Evolutionary conservation across 305 asterid species (phyloP).

Genomic region (Fraxinus nigra): DNA sequence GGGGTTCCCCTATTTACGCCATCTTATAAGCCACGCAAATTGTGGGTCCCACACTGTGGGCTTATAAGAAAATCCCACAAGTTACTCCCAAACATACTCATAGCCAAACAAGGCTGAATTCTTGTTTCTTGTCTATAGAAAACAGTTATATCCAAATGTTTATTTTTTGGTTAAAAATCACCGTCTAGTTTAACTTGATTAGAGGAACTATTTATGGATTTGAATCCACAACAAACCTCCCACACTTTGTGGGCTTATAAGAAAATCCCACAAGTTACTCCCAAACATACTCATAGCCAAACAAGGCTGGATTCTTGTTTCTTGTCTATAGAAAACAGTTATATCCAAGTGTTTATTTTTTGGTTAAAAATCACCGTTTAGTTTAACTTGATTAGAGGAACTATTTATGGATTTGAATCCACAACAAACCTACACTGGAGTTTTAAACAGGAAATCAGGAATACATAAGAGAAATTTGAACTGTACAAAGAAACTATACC

Average conservation of each 20-base stretch:
- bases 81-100: background rate
- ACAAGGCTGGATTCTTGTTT: background rate
- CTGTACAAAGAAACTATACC: conserved; percentile 41
- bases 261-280: background rate
- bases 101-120: background rate
- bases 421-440: background rate
- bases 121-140: background rate
- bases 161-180: background rate
- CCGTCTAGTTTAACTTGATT: conserved; percentile 2
- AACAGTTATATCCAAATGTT: background rate
- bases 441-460: background rate
- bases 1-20: background rate
- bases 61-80: background rate
- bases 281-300: background rate
- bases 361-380: background rate
- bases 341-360: background rate
- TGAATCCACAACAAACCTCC: background rate
- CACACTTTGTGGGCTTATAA: background rate
- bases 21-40: background rate
- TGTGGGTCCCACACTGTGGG: background rate
- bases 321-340: background rate
- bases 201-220: background rate
- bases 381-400: conserved; percentile 9
- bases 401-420: background rate
- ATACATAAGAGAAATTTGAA: conserved; percentile 7